phyloP scores from a whole-genome alignment of 2,329 filamentous ascomycete genomes.

The Alternaria longipes region DNA sequence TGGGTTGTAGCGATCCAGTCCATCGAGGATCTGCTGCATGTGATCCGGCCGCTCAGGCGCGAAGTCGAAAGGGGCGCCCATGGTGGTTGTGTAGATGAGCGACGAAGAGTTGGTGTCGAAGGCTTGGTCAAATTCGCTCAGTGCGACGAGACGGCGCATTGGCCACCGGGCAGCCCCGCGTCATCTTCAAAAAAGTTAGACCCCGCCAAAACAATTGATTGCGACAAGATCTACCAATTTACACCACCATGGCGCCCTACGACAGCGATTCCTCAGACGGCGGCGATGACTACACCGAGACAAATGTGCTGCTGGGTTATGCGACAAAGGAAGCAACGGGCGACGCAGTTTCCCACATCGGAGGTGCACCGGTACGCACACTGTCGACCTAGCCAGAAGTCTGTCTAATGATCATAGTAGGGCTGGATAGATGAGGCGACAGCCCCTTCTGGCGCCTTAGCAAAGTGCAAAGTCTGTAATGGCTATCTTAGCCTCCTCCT shows the following conservation, averaged over 20 bases:
- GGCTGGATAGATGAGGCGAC: constrained; percentile 81
- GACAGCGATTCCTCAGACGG: constrained; percentile 84
- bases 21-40: constrained; percentile 93
- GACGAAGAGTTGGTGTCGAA: constrained; percentile 30
- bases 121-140: constrained; percentile 29
- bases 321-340: constrained; percentile 80
- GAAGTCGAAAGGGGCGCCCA: constrained; percentile 76
- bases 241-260: constrained; percentile 72
- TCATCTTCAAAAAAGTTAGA: constrained; percentile 20
- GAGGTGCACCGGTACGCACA: constrained; percentile 81
- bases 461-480: constrained; percentile 88
- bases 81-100: constrained; percentile 47
- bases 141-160: constrained; percentile 25
- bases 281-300: constrained; percentile 76
- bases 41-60: constrained; percentile 90
- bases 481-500: constrained; percentile 83
- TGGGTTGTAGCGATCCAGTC: constrained; percentile 97
- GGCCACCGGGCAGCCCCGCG: constrained; percentile 19
- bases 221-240: background rate
- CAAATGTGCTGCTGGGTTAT: constrained; percentile 90
- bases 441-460: constrained; percentile 77
- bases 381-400: background rate
- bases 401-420: constrained; percentile 48
- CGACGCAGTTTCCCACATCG: constrained; percentile 87
- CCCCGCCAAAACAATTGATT: constrained; percentile 11